These are phyloP conservation scores for Brassica rapa DNA, from an alignment of 345 rosid species.

Conservation along the genomic window DNA sequence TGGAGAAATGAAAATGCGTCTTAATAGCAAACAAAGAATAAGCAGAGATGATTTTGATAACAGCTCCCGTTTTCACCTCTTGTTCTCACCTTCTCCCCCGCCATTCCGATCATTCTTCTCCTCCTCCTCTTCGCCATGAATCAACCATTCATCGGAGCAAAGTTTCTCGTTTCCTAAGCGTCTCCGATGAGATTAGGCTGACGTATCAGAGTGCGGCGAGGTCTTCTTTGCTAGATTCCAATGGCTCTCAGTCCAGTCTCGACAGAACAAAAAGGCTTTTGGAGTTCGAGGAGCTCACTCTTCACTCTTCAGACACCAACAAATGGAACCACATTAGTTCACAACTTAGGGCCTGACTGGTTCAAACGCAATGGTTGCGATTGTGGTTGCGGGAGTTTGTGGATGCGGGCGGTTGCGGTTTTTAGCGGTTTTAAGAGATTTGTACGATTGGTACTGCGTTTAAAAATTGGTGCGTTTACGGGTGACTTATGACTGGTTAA, in stretches of 20 bases:
- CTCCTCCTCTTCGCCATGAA: slow-evolving; percentile 22
- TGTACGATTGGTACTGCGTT: too few species aligned
- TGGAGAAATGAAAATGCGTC: too few species aligned
- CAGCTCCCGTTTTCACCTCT: slow-evolving; percentile 32
- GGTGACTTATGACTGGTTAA: too few species aligned
- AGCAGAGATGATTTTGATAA: slow-evolving; percentile 15
- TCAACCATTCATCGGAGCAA: slow-evolving; percentile 5
- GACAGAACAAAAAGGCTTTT: slow-evolving; percentile 48
- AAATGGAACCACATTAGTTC: slow-evolving; percentile 65
- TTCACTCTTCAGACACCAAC: slow-evolving; percentile 83
- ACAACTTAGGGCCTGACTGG: too few species aligned
- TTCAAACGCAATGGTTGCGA: too few species aligned
- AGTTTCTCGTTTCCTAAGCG: slow-evolving; percentile 11
- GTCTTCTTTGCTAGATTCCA: slow-evolving; percentile 47
- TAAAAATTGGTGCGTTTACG: too few species aligned
- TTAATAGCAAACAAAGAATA: too few species aligned
- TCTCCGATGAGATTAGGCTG: slow-evolving; percentile 55
- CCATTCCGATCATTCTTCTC: not conserved
- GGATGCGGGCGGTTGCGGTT: too few species aligned
- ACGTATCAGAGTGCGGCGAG: slow-evolving; percentile 42
- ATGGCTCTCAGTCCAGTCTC: slow-evolving; percentile 51
- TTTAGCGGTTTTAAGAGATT: too few species aligned
- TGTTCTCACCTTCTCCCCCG: slow-evolving; percentile 25
- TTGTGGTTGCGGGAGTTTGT: too few species aligned
- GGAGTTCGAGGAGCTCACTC: slow-evolving; percentile 66